Base-by-base conservation (phyloP, 371 early-diverging fungal genomes). In the Apophysomyces trapeziformis region DNA sequence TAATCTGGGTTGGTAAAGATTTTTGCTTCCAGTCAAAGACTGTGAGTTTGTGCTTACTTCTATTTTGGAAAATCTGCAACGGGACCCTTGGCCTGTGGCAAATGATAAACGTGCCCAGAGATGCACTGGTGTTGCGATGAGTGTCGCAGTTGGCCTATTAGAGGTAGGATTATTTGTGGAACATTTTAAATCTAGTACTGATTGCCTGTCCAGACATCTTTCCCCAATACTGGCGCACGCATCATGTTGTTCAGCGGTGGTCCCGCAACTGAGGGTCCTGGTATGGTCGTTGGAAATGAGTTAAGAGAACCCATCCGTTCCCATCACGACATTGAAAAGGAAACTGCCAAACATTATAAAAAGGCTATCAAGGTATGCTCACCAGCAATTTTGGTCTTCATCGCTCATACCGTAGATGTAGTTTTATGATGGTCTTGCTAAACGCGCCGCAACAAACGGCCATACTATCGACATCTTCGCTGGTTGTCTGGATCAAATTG, bases 31-130 rank as follows among this genome's bases (percentile, higher is more conserved):
- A 41, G 91, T 95, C 41, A 89, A 93, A 64, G 94, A 97, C 76
- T 97, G 98, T 82, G 96, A 95, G 74, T 96, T 97, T 76, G 93
- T 95, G 16, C 75, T 99, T 66, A 95, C 96, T 0, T 89, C 94
- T 38, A 93, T 97, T 65, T 76, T 99, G 59, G 98, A 99, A 79
- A 93, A 96, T 71, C 87, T 99, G 58, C 95, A 96, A 81, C 89
- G 89, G 57, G 99, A 99, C 77, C 99, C 99, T n/a, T 99, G 99
- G 97, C 97, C 99, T 4, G 98, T 98, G 6, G 90, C 92, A 26
- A 86, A 87, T 64, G 99, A 96, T 66, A 93, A 93, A 74, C 95
- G 99, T 64, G 93, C 97, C 39, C 88, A 95, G 67, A 87, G 99
- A 60, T 98, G 99, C 81, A 99, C 99, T 6, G 99, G 99, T 62